Conservation (phyloP, 2,329 filamentous ascomycete species). For the Dothideomycetidae sp. region DNA sequence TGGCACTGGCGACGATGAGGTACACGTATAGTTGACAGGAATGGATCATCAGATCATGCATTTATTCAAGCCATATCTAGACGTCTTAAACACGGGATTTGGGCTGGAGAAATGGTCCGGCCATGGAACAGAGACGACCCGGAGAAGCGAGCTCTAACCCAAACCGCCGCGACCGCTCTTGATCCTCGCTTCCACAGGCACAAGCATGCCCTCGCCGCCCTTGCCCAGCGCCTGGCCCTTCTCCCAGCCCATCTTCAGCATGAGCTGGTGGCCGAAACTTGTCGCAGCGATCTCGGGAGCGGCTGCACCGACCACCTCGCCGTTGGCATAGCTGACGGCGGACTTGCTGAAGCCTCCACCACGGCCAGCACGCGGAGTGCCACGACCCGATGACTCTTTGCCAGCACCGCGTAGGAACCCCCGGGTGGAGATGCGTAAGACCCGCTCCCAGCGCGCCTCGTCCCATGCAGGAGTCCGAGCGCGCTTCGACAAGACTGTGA, state of each 20-base stretch:
- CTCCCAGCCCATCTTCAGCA: slow-evolving; percentile 97
- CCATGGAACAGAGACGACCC: too few species aligned
- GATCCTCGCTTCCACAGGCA: slow-evolving; percentile 74
- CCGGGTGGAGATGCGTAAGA: slow-evolving; percentile 31
- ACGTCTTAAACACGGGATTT: too few species aligned
- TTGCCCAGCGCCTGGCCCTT: slow-evolving; percentile 73
- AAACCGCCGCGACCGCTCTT: slow-evolving; percentile 77
- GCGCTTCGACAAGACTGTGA: slow-evolving; percentile 65
- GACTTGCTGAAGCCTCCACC: slow-evolving; percentile 24
- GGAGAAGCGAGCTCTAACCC: too few species aligned
- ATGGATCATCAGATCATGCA: too few species aligned
- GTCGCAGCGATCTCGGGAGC: slow-evolving; percentile 71
- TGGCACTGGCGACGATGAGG: not conserved
- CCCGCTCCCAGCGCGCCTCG: slow-evolving; percentile 37
- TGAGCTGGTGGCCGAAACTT: slow-evolving; percentile 72
- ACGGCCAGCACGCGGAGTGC: slow-evolving; percentile 3
- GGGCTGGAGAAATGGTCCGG: too few species aligned
- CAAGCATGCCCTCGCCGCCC: slow-evolving; percentile 68
- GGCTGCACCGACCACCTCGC: slow-evolving; percentile 72
- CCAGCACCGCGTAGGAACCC: slow-evolving; percentile 37
- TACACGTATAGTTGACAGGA: too few species aligned
- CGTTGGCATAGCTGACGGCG: slow-evolving; percentile 54
- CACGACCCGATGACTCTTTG: slow-evolving; percentile 14
- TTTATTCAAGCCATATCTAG: too few species aligned
- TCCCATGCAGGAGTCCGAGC: slow-evolving; percentile 46